phyloP scores from a whole-genome alignment of 139 green algal genomes.

The Spirogloea muscicola region DNA sequence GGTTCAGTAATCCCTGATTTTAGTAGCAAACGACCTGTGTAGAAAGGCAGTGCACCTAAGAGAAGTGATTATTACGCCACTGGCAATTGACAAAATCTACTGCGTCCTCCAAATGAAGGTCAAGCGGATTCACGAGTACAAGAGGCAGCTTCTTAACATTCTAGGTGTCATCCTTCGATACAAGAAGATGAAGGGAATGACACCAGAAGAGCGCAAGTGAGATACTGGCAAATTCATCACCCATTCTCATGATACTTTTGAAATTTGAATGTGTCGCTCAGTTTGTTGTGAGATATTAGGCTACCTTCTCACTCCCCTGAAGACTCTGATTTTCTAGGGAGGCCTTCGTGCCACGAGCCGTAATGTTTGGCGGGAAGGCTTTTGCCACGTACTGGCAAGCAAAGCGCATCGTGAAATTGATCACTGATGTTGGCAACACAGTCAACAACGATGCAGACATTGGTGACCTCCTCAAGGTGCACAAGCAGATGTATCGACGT shows the following conservation, averaged over 20 bases:
- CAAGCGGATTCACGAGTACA: slow-evolving; percentile 93
- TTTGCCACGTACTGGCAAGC: slow-evolving; percentile 93
- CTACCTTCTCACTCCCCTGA: too few species aligned
- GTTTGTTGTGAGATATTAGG: too few species aligned
- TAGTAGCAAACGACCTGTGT: too few species aligned
- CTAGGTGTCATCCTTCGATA: slow-evolving; percentile 78
- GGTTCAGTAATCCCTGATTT: too few species aligned
- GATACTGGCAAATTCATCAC: too few species aligned
- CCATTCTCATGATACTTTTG: too few species aligned
- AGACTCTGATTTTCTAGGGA: too few species aligned
- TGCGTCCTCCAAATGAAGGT: slow-evolving; percentile 69
- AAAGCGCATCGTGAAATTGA: slow-evolving; percentile 96
- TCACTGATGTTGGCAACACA: slow-evolving; percentile 53
- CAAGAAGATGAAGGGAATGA: slow-evolving; percentile 88
- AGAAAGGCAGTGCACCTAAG: too few species aligned
- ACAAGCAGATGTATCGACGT: too few species aligned
- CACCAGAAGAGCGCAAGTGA: slow-evolving; percentile 72
- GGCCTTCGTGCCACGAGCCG: slow-evolving; percentile 60
- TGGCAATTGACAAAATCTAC: too few species aligned
- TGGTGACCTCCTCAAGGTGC: slow-evolving; percentile 73
- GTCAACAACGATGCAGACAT: slow-evolving; percentile 92
- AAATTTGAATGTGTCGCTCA: too few species aligned
- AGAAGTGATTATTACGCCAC: too few species aligned
- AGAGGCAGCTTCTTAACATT: slow-evolving; percentile 84
- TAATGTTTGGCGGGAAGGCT: slow-evolving; percentile 85